phyloP scores from a whole-genome alignment of 208 protist genomes.

The Balamuthia mandrillaris region DNA sequence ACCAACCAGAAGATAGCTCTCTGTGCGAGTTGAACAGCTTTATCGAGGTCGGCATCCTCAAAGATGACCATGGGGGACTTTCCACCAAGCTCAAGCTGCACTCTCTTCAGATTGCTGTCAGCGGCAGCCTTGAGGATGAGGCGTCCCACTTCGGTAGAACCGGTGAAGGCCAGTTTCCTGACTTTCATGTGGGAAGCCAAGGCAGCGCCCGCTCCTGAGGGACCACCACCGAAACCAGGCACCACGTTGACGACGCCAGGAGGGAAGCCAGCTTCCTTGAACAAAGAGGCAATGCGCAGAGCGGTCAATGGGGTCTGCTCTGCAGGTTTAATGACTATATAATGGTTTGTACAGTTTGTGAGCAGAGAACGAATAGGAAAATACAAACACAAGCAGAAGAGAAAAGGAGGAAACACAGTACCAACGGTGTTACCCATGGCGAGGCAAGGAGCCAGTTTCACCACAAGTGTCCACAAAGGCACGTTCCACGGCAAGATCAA shows the following conservation, averaged over 20 bases:
- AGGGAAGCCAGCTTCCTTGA: constrained; percentile 80
- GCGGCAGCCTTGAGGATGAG: constrained; percentile 55
- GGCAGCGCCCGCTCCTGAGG: constrained; percentile 71
- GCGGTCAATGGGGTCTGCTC: constrained; percentile 84
- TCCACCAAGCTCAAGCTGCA: constrained; percentile 82
- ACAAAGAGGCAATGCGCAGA: constrained; percentile 76
- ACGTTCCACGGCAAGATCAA: not conserved
- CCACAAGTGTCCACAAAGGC: not conserved
- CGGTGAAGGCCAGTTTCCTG: constrained; percentile 86
- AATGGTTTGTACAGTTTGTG: not conserved
- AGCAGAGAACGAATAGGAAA: not conserved
- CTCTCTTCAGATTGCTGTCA: constrained; percentile 50
- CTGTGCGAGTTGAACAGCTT: constrained; percentile 65
- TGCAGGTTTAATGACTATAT: constrained; percentile 80
- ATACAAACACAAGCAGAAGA: constrained; percentile 44
- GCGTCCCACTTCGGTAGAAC: constrained; percentile 76
- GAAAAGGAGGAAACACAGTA: too few species aligned
- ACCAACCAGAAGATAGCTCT: not conserved
- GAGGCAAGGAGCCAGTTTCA: not conserved
- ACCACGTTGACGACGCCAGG: constrained; percentile 83
- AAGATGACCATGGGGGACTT: constrained; percentile 83
- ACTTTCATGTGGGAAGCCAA: constrained; percentile 71
- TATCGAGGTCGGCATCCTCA: constrained; percentile 76
- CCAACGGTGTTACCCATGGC: constrained; percentile 3
- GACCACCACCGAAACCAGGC: constrained; percentile 75